A percentile compares a stretch with the other conserved stretches of the same genome.
Conservation (phyloP, 2,329 filamentous ascomycete genomes). For the Beauveria caledonica region DNA sequence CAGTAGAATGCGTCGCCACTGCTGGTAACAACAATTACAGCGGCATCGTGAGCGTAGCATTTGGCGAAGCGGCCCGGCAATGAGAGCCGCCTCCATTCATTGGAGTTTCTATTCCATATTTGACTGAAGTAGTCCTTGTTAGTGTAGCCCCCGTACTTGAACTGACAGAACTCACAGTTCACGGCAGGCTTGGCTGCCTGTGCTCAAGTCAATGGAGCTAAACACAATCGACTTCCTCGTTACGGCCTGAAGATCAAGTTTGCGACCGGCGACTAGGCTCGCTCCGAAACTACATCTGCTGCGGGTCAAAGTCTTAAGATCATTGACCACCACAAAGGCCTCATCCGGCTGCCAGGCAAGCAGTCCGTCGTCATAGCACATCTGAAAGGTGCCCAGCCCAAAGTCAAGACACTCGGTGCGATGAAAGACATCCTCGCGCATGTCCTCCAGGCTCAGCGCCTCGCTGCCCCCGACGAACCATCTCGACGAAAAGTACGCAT, state of each 20-base stretch:
- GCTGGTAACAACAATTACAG: neutral
- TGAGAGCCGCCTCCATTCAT: slow-evolving; percentile 6
- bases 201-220: neutral
- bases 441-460: neutral
- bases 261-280: slow-evolving; percentile 13
- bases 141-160: neutral
- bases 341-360: slow-evolving; percentile 21
- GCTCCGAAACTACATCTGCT: slow-evolving; percentile 15
- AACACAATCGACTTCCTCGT: slow-evolving; percentile 18
- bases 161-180: slow-evolving; percentile 1
- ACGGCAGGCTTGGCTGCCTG: neutral
- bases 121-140: neutral
- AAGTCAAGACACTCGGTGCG: slow-evolving; percentile 8
- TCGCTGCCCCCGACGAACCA: neutral
- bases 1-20: slow-evolving; percentile 7
- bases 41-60: neutral
- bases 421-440: neutral
- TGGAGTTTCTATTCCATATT: neutral
- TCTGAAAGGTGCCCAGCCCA: slow-evolving; percentile 8
- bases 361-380: slow-evolving; percentile 19
- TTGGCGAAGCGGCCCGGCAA: slow-evolving; percentile 3
- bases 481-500: neutral
- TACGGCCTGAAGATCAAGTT: slow-evolving; percentile 15
- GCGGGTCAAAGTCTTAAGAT: slow-evolving; percentile 17
- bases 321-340: slow-evolving; percentile 18